Evolutionary conservation across 495 filamentous ascomycete genomes (phyloP), one percentile per base, ranked within the genome.

Genomic region (Annulohypoxylon moriforme): DNA sequence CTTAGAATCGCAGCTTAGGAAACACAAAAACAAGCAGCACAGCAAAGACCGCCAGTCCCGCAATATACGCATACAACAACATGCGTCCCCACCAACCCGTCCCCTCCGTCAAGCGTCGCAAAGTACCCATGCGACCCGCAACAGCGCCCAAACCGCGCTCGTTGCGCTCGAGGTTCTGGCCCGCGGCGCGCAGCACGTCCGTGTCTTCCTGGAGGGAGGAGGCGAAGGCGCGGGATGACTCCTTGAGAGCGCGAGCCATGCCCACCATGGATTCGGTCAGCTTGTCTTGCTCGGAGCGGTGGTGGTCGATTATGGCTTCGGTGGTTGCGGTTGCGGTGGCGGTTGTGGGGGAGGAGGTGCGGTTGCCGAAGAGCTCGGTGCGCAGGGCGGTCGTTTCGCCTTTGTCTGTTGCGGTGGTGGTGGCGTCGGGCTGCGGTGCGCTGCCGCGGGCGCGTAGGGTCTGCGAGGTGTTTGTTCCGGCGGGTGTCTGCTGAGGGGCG

Each of bases 1-100:
- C 40, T 16, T 52, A 97, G 77, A 97, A 96, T 79, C 94, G 83
- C 75, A 97, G 79, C 85, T 97, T 97, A 10, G 94, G 94, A 73
- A 91, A 80, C 63, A 95, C 85, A 81, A 90, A 93, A 1, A 97
- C 93, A 66, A 97, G 78, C 76, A 93, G 67, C 14, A 97, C 79
- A 1, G 92, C 86, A 40, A 91, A 78, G 14, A 96, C 75, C 88
- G 92, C 93, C 72, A 97, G 69, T 57, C 88, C 93, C 59, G 89
- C 90, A 52, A 97, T 94, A 85, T 90, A 90, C 13, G 83, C 90
- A 85, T 96, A 97, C 56, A 97, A 82, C 85, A 92, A 83, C 83
- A 97, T 88, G 58, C 94, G 77, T 16, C 92, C 94, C 91, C 87
- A 94, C 91, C 90, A 95, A 0, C 94, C 94, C 76, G 90, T 88